Conservation (phyloP, 768 basidiomycete species). For the Termitomyces sp. region DNA sequence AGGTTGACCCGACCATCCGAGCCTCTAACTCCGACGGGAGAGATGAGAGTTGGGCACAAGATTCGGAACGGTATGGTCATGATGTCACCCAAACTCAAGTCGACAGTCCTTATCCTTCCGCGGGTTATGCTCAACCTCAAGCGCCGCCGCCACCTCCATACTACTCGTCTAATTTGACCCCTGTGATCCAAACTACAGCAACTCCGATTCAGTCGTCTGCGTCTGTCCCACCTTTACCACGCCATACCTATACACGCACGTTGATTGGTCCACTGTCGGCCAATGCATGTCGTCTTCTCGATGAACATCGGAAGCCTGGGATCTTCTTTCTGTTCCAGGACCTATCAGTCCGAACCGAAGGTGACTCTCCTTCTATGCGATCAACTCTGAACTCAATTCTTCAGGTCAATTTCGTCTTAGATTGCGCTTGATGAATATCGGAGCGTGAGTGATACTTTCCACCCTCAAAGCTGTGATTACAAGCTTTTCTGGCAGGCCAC, state of each 20-base stretch:
- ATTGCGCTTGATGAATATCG: conserved; percentile 85
- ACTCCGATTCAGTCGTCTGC: conserved; percentile 9
- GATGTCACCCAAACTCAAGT: conserved; percentile 24
- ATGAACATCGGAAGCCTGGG: conserved; percentile 80
- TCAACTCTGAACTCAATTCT: conserved; percentile 5
- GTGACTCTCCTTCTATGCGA: conserved; percentile 27
- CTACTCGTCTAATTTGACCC: conserved; percentile 16
- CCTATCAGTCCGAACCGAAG: conserved; percentile 89
- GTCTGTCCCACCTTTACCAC: conserved; percentile 36
- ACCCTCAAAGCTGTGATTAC: background rate
- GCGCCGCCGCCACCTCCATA: conserved; percentile 20
- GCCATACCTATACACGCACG: conserved; percentile 77
- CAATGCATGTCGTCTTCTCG: conserved; percentile 77
- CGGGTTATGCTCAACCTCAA: conserved; percentile 20
- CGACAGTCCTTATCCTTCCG: conserved; percentile 23
- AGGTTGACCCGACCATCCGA: conserved; percentile 37
- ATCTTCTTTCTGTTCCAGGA: conserved; percentile 97
- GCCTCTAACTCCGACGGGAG: conserved; percentile 29
- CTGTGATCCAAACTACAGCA: conserved; percentile 6
- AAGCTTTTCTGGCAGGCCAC: conserved; percentile 39
- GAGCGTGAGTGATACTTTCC: conserved; percentile 64
- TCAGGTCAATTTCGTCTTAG: conserved; percentile 81
- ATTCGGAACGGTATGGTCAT: conserved; percentile 18
- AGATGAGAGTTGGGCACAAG: conserved; percentile 26
- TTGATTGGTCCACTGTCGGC: conserved; percentile 87